Base-by-base conservation (phyloP, 495 filamentous ascomycete genomes). In the Neurospora sp. region DNA sequence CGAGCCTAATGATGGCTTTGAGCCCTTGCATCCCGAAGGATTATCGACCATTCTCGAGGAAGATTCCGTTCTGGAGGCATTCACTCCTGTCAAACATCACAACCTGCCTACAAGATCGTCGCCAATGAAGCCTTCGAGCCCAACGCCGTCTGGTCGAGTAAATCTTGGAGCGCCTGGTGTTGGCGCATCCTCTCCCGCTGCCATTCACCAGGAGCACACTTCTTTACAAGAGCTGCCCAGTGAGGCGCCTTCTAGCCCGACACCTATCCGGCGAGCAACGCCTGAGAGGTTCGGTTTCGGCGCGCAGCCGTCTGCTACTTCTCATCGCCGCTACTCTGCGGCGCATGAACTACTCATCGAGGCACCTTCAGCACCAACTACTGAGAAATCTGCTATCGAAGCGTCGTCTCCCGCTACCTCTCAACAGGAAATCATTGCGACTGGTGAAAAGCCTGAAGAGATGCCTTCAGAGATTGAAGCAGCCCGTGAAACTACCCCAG, bases 31-130 rank as follows among this genome's bases (percentile, higher is more conserved):
- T 31, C 76, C 79, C 1, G 79, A 80, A 70, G 76, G 77, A 5
- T 72, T 80, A 10, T 78, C 79, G 31, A 80, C 79, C 18, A 80
- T 80, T 39, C 78, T 75, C 38, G 79, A 80, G 40, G 79, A 80
- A 70, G 73, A 71, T 27, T 72, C 70, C 14, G 54, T 70, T 2
- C 8, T 75, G 2, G 74, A 76, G 11, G 7, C 27, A 66, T 66
- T 66, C 35, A 66, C 54, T 66, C 54, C 54, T 66, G 54, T 66
- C 54, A 66, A 66, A 35, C 54, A 35, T 66, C 54, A 66, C 14
- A 66, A 35, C 27, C 54, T 66, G 27, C 54, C 54, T 14, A 66
- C 54, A 27, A 66, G 54, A 66, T 66, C 54, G 7, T 66, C 54
- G 54, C 54, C 54, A 66, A 66, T 35, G 54, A 66, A 66, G 54